A percentile compares a stretch with the other conserved stretches of the same genome.
Conservation (phyloP, 2,329 filamentous ascomycete genomes). For the Epichloe scottii region DNA sequence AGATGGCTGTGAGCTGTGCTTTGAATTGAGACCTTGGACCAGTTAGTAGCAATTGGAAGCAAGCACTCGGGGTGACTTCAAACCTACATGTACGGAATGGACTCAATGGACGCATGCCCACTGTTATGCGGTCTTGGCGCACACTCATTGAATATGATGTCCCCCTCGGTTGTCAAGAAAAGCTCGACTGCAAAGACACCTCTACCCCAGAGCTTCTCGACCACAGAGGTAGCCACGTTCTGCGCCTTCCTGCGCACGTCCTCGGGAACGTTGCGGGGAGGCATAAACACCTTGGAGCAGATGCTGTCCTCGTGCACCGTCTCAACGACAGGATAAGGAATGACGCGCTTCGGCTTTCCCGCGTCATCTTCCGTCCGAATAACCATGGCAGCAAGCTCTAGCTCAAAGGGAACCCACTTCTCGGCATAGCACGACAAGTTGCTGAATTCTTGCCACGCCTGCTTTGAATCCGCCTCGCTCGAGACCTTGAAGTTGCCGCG, state of each 20-base stretch:
- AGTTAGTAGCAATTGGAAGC: not conserved
- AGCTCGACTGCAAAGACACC: conserved; percentile 96
- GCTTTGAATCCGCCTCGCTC: conserved; percentile 34
- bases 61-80: not conserved
- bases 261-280: conserved; percentile 57
- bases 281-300: conserved; percentile 83
- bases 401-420: conserved; percentile 73
- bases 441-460: conserved; percentile 58
- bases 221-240: conserved; percentile 64
- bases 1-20: conserved; percentile 74
- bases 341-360: conserved; percentile 33
- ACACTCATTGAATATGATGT: conserved; percentile 7
- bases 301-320: conserved; percentile 93
- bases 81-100: conserved; percentile 52
- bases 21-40: conserved; percentile 63
- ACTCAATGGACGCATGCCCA: conserved; percentile 91
- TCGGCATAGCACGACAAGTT: conserved; percentile 72
- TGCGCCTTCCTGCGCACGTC: conserved; percentile 54
- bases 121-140: conserved; percentile 78
- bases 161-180: conserved; percentile 68
- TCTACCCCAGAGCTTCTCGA: conserved; percentile 70
- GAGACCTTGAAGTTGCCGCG: conserved; percentile 49
- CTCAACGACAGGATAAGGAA: conserved; percentile 83
- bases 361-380: conserved; percentile 67
- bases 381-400: conserved; percentile 90